phyloP scores from a whole-genome alignment of 2,329 filamentous ascomycete species.

The Thermothelomyces thermophilus region DNA sequence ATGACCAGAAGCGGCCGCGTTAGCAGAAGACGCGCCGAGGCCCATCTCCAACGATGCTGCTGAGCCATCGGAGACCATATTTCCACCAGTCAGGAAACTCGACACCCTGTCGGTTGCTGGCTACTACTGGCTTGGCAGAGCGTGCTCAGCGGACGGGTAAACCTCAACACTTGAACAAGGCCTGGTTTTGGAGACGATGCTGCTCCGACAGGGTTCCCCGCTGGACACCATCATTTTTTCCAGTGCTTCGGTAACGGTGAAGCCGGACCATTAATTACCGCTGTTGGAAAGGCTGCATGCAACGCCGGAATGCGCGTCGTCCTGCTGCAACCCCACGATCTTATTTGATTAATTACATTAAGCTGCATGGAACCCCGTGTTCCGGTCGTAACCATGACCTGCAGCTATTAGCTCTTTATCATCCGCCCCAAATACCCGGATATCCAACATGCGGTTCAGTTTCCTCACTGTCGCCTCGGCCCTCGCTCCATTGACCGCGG shows the following conservation, averaged over 20 bases:
- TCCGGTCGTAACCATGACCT: too few species aligned
- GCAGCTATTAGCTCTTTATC: background rate
- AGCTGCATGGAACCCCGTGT: too few species aligned
- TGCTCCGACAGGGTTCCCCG: slow-evolving; percentile 16
- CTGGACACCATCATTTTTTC: slow-evolving; percentile 14
- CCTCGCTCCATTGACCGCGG: background rate
- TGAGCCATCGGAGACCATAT: background rate
- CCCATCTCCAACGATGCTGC: too few species aligned
- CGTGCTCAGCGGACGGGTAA: slow-evolving; percentile 9
- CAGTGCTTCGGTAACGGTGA: background rate
- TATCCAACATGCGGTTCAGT: slow-evolving; percentile 13
- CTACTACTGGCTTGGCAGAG: slow-evolving; percentile 10
- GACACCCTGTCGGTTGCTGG: too few species aligned
- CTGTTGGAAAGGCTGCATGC: too few species aligned
- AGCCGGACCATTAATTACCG: background rate
- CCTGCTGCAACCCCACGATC: too few species aligned
- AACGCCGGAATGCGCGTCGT: too few species aligned
- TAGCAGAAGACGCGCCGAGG: too few species aligned
- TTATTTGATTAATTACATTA: too few species aligned
- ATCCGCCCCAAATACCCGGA: background rate
- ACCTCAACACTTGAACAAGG: background rate
- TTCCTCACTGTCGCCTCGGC: slow-evolving; percentile 5
- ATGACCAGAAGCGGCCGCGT: too few species aligned
- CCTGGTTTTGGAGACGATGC: background rate
- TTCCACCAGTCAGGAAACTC: slow-evolving; percentile 13